These are phyloP conservation scores for Limnanthes douglasii DNA, from an alignment of 345 rosid species.

Conservation along the genomic window DNA sequence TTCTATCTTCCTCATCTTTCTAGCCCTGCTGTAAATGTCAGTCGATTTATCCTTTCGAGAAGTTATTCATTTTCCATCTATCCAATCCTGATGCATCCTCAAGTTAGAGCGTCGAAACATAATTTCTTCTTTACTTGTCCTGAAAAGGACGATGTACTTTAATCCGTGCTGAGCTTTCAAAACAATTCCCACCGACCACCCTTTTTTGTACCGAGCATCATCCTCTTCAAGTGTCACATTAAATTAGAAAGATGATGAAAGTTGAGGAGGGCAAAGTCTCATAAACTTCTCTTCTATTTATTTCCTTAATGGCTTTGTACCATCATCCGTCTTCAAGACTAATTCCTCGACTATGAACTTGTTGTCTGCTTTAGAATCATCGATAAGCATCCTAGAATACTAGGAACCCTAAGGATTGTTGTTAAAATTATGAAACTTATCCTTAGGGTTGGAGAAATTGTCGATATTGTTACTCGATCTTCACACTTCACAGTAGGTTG, in stretches of 20 bases:
- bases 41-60: constrained; percentile 5
- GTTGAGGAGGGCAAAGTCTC: constrained; percentile 34
- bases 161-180: constrained; percentile 9
- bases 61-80: constrained; percentile 25
- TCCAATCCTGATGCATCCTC: constrained; percentile 31
- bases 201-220: constrained; percentile 37
- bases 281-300: constrained; percentile 10
- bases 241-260: constrained; percentile 9
- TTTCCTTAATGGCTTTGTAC: constrained; percentile 20
- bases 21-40: too few species aligned
- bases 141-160: constrained; percentile 23
- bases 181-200: constrained; percentile 44
- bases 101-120: constrained; percentile 18
- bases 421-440: too few species aligned
- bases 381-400: constrained; percentile 21
- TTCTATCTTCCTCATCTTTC: too few species aligned
- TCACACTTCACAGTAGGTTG: too few species aligned
- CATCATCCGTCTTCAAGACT: constrained; percentile 22
- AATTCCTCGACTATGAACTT: constrained; percentile 27
- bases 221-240: constrained; percentile 19
- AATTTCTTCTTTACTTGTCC: too few species aligned
- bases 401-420: constrained; percentile 47
- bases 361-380: constrained; percentile 13
- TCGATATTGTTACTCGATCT: too few species aligned
- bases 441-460: too few species aligned